These are phyloP conservation scores for Aureobasidium sp. DNA, from an alignment of 2,329 filamentous ascomycete genomes.

Conservation along the genomic window DNA sequence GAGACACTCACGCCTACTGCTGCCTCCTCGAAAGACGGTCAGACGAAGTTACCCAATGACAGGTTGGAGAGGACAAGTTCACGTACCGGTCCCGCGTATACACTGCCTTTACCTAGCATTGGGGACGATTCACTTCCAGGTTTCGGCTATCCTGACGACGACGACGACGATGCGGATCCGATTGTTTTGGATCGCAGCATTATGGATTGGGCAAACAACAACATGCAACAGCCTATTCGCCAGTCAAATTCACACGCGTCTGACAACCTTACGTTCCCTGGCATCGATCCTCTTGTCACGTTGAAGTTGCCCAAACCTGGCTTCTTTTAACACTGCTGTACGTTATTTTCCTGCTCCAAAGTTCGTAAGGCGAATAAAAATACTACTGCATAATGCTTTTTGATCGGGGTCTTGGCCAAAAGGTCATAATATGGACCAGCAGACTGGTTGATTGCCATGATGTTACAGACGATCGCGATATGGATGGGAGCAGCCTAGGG, in stretches of 20 bases:
- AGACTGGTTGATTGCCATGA: too few species aligned
- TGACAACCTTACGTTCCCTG: constrained; percentile 9
- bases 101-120: constrained; percentile 20
- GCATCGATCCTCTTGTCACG: constrained; percentile 24
- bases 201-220: constrained; percentile 26
- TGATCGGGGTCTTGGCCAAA: too few species aligned
- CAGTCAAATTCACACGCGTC: background rate
- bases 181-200: constrained; percentile 31
- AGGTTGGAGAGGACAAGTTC: background rate
- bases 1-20: background rate
- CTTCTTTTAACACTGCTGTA: background rate
- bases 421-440: too few species aligned
- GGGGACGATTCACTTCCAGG: constrained; percentile 24
- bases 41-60: background rate
- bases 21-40: background rate
- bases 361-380: background rate
- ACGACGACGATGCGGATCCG: constrained; percentile 22
- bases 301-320: constrained; percentile 21
- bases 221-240: background rate
- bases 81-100: constrained; percentile 12
- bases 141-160: constrained; percentile 21
- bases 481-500: too few species aligned
- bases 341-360: background rate
- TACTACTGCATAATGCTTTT: background rate
- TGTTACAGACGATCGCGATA: too few species aligned